These are phyloP conservation scores for Grosmannia penicillata DNA, from an alignment of 2,329 filamentous ascomycete species.

Conservation along the genomic window DNA sequence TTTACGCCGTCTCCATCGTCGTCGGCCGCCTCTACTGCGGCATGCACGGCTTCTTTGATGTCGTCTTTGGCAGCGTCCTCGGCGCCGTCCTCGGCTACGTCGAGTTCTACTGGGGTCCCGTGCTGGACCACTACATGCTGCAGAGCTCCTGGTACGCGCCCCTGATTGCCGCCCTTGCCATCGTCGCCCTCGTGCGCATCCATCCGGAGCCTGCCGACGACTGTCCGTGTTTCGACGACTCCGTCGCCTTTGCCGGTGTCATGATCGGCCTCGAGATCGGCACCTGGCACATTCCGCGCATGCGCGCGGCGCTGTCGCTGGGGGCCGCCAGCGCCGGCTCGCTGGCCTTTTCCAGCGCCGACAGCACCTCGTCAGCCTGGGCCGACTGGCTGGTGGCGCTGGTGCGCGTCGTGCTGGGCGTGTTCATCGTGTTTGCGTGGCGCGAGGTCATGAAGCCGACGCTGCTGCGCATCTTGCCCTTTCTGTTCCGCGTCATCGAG, in stretches of 20 bases:
- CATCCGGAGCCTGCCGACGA: constrained; percentile 95
- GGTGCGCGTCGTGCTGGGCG: constrained; percentile 60
- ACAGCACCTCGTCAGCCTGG: too few relatives aligned
- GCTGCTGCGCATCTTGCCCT: constrained; percentile 63
- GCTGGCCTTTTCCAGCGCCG: too few relatives aligned
- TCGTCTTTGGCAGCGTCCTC: constrained; percentile 63
- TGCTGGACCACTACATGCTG: constrained; percentile 58
- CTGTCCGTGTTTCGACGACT: constrained; percentile 94
- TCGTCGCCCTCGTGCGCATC: constrained; percentile 67
- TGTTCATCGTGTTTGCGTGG: constrained; percentile 78
- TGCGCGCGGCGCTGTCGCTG: constrained; percentile 25
- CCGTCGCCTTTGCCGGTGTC: constrained; percentile 82
- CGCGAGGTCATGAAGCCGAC: constrained; percentile 77
- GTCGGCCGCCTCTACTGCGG: constrained; percentile 89
- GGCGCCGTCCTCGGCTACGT: constrained; percentile 50
- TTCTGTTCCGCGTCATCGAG: constrained; percentile 77
- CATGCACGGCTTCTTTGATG: constrained; percentile 96
- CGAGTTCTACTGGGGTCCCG: constrained; percentile 44
- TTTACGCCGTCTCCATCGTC: constrained; percentile 80
- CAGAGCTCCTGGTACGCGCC: constrained; percentile 50
- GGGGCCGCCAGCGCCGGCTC: constrained; percentile 50
- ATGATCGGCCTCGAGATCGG: constrained; percentile 73
- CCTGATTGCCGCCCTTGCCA: constrained; percentile 44
- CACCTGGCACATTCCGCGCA: constrained; percentile 64
- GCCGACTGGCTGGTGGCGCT: constrained; percentile 44